Evolutionary conservation across 1,284 basidiomycete species (phyloP).

Genomic region (Singerocomus rubriflavus): DNA sequence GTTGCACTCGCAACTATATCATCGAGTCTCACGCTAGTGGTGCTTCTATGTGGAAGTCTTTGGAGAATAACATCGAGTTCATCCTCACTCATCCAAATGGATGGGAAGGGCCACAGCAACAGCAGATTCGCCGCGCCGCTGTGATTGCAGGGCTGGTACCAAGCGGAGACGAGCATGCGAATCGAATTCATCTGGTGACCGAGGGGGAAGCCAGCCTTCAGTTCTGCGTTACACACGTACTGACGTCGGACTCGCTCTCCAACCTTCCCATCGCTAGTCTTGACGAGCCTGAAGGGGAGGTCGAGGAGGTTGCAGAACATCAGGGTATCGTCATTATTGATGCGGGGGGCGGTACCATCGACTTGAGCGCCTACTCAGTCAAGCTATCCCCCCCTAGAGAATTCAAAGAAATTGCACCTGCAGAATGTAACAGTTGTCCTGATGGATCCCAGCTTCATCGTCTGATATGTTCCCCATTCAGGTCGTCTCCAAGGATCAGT

Average conservation of each 20-base stretch:
- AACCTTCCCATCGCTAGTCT: slow-evolving; percentile 10
- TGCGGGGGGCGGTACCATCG: slow-evolving; percentile 53
- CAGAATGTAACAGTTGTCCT: slow-evolving; percentile 35
- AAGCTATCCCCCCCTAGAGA: slow-evolving; percentile 24
- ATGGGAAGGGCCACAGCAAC: slow-evolving; percentile 42
- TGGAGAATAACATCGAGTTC: slow-evolving; percentile 34
- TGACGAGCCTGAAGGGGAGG: slow-evolving; percentile 15
- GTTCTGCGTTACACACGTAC: slow-evolving; percentile 40
- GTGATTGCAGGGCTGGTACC: slow-evolving; percentile 32
- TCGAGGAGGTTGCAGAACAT: slow-evolving; percentile 18
- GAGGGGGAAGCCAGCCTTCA: slow-evolving; percentile 51
- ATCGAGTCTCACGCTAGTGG: slow-evolving; percentile 45
- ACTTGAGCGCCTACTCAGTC: slow-evolving; percentile 47
- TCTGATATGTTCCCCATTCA: slow-evolving; percentile 1
- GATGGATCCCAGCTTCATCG: fast-evolving
- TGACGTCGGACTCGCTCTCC: slow-evolving; percentile 29
- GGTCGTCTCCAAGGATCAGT: slow-evolving; percentile 35
- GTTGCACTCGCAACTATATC: slow-evolving; percentile 46
- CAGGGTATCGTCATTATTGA: slow-evolving; percentile 51
- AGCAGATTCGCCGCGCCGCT: slow-evolving; percentile 36
- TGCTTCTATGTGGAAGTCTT: slow-evolving; percentile 34
- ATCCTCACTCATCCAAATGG: slow-evolving; percentile 44
- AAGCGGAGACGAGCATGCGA: slow-evolving; percentile 19
- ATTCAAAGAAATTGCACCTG: slow-evolving; percentile 38
- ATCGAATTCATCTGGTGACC: slow-evolving; percentile 43